These are phyloP conservation scores for Colletotrichum shisoi DNA, from an alignment of 2,329 filamentous ascomycete genomes.

Conservation along the genomic window DNA sequence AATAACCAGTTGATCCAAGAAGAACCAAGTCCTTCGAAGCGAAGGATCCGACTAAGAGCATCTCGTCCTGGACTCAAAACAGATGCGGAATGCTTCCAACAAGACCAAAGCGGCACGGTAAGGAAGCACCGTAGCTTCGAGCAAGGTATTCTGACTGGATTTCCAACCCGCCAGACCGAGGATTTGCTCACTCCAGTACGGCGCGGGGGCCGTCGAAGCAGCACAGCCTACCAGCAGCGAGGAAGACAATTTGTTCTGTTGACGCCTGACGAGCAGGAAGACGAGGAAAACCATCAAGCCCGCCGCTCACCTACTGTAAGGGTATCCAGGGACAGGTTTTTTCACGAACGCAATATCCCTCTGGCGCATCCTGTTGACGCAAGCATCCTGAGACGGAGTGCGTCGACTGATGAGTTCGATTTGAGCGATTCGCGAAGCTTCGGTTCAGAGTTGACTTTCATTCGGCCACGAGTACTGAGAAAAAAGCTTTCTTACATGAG, in stretches of 20 bases:
- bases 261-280: not conserved
- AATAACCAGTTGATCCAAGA: not conserved
- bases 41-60: conserved; percentile 46
- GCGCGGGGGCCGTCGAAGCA: not conserved
- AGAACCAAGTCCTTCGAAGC: conserved; percentile 38
- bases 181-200: conserved; percentile 13
- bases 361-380: conserved; percentile 33
- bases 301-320: not conserved
- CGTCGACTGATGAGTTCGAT: conserved; percentile 28
- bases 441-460: conserved; percentile 26
- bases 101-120: conserved; percentile 20
- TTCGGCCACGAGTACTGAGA: conserved; percentile 22
- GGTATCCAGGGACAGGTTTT: not conserved
- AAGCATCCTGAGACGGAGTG: conserved; percentile 21
- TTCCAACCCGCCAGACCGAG: not conserved
- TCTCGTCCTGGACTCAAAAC: conserved; percentile 16
- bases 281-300: not conserved
- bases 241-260: conserved; percentile 21
- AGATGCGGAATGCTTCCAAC: not conserved
- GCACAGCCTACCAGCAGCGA: conserved; percentile 9
- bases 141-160: not conserved
- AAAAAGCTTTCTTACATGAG: conserved; percentile 39
- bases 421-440: conserved; percentile 32
- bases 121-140: not conserved
- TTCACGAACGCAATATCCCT: conserved; percentile 31